Evolutionary conservation across 345 rosid genomes (phyloP).

Genomic region (Eucalyptus guilfoylei): DNA sequence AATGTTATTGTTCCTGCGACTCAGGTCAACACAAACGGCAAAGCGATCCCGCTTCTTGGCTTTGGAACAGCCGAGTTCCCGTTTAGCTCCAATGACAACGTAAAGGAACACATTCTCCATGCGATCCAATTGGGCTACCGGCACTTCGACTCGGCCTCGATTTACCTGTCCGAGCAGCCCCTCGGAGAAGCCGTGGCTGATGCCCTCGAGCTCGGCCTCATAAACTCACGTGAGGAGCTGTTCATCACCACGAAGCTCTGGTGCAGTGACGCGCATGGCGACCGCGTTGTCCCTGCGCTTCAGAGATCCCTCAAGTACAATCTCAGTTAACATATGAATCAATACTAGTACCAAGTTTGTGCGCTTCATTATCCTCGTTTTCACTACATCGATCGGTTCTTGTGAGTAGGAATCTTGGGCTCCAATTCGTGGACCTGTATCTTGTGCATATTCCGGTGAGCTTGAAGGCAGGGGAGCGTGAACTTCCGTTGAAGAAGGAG

Average conservation of each 20-base stretch:
- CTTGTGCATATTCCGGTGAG: conserved; percentile 11
- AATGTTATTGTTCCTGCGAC: not conserved
- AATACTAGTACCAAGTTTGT: not conserved
- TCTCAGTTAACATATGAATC: not conserved
- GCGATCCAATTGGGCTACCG: conserved; percentile 4
- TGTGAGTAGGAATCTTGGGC: conserved; percentile 9
- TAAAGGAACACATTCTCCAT: not conserved
- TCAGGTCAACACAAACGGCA: not conserved
- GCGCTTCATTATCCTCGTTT: not conserved
- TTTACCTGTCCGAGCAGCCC: not conserved
- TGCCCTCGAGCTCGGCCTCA: not conserved
- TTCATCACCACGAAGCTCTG: conserved; percentile 11
- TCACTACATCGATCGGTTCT: not conserved
- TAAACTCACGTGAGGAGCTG: conserved; percentile 4
- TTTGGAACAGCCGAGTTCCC: conserved; percentile 12
- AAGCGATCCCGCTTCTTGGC: conserved; percentile 4
- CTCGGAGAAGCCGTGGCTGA: conserved; percentile 2
- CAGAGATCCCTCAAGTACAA: not conserved
- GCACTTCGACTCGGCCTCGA: conserved; percentile 1
- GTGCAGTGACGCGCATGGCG: not conserved
- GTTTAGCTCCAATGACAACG: not conserved
- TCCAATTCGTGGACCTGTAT: conserved; percentile 20
- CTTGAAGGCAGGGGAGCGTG: not conserved
- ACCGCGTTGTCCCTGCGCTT: conserved; percentile 1
- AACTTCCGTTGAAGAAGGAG: not conserved